A percentile compares a stretch with the other conserved stretches of the same genome.
Evolutionary conservation across 2,329 filamentous ascomycete species (phyloP).

Genomic region (Trichoderma endophyticum): DNA sequence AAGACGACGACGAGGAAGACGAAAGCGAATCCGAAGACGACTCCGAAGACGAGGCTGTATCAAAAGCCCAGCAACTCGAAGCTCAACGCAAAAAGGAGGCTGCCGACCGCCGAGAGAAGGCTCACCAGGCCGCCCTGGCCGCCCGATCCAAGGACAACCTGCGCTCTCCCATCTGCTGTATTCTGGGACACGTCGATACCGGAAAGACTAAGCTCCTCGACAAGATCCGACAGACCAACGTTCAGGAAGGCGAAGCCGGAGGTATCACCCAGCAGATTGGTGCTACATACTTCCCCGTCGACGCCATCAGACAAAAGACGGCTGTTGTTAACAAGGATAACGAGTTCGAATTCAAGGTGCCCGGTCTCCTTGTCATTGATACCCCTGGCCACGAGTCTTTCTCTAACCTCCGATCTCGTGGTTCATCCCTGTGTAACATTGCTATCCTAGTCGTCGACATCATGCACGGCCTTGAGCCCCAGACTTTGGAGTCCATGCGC

Average conservation of each 20-base stretch:
- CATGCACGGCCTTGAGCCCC: constrained; percentile 97
- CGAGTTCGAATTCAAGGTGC: constrained; percentile 93
- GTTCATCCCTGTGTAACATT: constrained; percentile 98
- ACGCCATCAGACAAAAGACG: constrained; percentile 89
- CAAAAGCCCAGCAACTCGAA: constrained; percentile 69
- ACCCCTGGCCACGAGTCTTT: constrained; percentile 99
- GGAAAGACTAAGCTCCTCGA: constrained; percentile 99
- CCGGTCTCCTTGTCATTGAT: constrained; percentile 93
- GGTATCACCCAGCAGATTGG: constrained; percentile 99
- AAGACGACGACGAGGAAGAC: constrained; percentile 23
- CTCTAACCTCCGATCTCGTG: constrained; percentile 93
- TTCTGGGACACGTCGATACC: constrained; percentile 99
- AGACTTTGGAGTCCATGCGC: constrained; percentile 96
- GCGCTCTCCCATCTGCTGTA: constrained; percentile 98
- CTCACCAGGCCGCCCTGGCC: constrained; percentile 86
- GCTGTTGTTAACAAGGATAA: constrained; percentile 88
- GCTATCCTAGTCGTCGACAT: constrained; percentile 98
- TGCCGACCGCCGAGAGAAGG: constrained; percentile 81
- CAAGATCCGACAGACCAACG: constrained; percentile 97
- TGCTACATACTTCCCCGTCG: constrained; percentile 97
- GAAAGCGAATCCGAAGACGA: constrained; percentile 43
- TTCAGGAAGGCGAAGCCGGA: constrained; percentile 97
- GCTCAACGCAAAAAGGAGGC: constrained; percentile 82
- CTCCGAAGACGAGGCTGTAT: constrained; percentile 69
- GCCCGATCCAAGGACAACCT: constrained; percentile 91